Conservation (phyloP, 2,329 filamentous ascomycete species). For the Amauroascus niger region DNA sequence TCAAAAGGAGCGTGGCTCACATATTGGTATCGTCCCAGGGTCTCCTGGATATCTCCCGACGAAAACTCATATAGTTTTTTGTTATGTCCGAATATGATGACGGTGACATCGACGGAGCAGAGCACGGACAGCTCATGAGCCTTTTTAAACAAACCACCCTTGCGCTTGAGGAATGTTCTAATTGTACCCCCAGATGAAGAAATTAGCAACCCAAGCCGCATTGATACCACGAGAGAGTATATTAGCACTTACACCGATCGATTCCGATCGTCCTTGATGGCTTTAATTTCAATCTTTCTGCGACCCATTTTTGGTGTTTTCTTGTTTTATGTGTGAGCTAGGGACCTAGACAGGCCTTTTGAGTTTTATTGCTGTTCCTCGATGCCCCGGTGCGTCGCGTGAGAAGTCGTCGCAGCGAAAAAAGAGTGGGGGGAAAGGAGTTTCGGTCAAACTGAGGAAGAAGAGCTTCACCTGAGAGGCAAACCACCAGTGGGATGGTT, state of each 20-base stretch:
- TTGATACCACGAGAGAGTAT: not conserved
- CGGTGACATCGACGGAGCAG: conserved; percentile 95
- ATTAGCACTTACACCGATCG: conserved; percentile 73
- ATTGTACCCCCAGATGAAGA: not conserved
- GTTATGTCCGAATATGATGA: conserved; percentile 97
- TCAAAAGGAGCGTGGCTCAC: conserved; percentile 49
- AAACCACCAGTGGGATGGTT: too few species aligned
- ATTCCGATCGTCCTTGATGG: conserved; percentile 97
- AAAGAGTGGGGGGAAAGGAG: not conserved
- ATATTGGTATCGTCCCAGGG: conserved; percentile 80
- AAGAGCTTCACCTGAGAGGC: too few species aligned
- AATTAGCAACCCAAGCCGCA: too few species aligned
- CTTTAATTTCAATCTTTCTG: conserved; percentile 99
- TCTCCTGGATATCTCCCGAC: conserved; percentile 83
- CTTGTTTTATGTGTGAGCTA: too few species aligned
- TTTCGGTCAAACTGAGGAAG: not conserved
- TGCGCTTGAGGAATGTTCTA: conserved; percentile 96
- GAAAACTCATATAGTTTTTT: conserved; percentile 99
- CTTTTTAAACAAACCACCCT: conserved; percentile 98
- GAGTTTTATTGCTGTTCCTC: not conserved
- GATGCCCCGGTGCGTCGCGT: not conserved
- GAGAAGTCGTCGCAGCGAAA: not conserved
- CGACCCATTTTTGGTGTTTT: conserved; percentile 72
- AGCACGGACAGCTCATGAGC: conserved; percentile 96
- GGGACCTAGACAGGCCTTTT: conserved; percentile 2